These are phyloP conservation scores for Scutellaria baicalensis DNA, from an alignment of 257 asterid genomes.

Conservation along the genomic window DNA sequence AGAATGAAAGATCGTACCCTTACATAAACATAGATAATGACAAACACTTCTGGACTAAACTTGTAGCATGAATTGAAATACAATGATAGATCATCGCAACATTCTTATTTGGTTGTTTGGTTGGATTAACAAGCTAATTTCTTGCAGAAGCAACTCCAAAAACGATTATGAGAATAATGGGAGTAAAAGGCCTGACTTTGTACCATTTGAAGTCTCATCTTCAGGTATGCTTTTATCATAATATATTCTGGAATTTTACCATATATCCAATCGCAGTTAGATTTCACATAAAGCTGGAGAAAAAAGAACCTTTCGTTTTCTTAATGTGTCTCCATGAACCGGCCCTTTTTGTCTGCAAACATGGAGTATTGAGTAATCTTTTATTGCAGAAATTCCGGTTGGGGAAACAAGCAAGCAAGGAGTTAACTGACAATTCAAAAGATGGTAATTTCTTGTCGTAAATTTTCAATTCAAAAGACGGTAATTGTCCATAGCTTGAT, in stretches of 20 bases:
- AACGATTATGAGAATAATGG: constrained; percentile 84
- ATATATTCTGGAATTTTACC: too few species aligned
- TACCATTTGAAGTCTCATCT: constrained; percentile 96
- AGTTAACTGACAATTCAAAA: constrained; percentile 69
- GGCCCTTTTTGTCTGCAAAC: background rate
- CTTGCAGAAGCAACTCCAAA: constrained; percentile 89
- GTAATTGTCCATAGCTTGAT: background rate
- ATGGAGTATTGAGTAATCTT: background rate
- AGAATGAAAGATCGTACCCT: background rate
- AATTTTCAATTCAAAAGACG: constrained; percentile 55
- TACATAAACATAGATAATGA: background rate
- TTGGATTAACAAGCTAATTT: constrained; percentile 4
- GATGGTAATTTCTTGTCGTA: constrained; percentile 40
- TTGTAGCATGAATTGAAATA: background rate
- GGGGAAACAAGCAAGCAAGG: constrained; percentile 79
- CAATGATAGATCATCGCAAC: background rate
- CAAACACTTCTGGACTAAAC: background rate
- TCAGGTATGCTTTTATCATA: constrained; percentile 42
- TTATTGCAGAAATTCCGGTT: constrained; percentile 72
- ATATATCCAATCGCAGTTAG: too few species aligned
- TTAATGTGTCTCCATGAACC: background rate
- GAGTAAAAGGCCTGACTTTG: constrained; percentile 89
- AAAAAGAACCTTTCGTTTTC: background rate
- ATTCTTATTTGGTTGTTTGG: background rate
- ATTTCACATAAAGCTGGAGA: background rate